These are phyloP conservation scores for Hansenula lynferdii DNA, from an alignment of 1,139 yeast genomes.

Conservation along the genomic window DNA sequence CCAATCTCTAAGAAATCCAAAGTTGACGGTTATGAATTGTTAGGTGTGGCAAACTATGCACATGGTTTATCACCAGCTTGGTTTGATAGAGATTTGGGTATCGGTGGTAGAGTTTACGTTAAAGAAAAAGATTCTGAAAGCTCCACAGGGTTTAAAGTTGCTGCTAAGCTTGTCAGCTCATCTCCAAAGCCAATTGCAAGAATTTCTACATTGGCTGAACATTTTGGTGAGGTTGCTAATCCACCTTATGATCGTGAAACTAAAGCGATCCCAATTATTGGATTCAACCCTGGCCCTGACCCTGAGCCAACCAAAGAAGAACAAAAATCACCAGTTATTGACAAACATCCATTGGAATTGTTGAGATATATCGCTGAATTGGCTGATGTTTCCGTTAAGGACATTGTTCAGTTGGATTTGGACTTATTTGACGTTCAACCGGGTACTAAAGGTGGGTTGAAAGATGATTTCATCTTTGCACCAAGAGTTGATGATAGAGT, in stretches of 20 bases:
- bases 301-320: constrained; percentile 53
- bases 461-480: constrained; percentile 56
- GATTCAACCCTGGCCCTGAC: constrained; percentile 34
- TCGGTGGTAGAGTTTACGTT: constrained; percentile 57
- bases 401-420: constrained; percentile 53
- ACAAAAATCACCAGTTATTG: constrained; percentile 53
- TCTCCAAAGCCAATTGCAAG: constrained; percentile 61
- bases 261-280: constrained; percentile 58
- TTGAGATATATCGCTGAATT: constrained; percentile 51
- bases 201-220: constrained; percentile 63
- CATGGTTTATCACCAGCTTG: constrained; percentile 51
- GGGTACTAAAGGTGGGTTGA: constrained; percentile 57
- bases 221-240: constrained; percentile 48
- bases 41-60: constrained; percentile 67
- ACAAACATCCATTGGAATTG: constrained; percentile 50
- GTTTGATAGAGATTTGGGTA: constrained; percentile 66
- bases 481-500: constrained; percentile 66
- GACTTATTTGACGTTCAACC: constrained; percentile 63
- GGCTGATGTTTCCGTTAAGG: constrained; percentile 43
- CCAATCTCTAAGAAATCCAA: constrained; percentile 44
- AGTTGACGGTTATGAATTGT: constrained; percentile 54
- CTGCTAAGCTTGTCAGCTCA: constrained; percentile 46
- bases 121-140: constrained; percentile 23
- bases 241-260: constrained; percentile 58
- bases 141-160: constrained; percentile 27